phyloP scores from a whole-genome alignment of 2,329 filamentous ascomycete genomes.

The Aureobasidium uvarum region DNA sequence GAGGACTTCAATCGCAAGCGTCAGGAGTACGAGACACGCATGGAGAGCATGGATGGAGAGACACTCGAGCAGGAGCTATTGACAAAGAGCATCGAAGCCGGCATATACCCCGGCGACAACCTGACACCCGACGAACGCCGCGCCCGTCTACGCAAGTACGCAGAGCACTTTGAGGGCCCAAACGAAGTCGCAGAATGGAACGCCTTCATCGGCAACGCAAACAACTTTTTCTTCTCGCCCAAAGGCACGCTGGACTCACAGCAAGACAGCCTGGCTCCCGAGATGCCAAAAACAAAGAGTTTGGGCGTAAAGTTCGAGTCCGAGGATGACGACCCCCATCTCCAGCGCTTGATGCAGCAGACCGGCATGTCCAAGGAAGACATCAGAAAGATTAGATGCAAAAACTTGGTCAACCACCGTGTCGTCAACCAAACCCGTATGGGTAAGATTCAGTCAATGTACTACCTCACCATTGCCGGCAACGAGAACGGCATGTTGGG shows the following conservation, averaged over 20 bases:
- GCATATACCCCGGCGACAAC: constrained; percentile 34
- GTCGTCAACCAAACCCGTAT: constrained; percentile 95
- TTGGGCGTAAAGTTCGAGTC: constrained; percentile 40
- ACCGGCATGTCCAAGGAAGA: constrained; percentile 54
- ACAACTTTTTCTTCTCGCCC: constrained; percentile 47
- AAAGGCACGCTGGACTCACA: constrained; percentile 51
- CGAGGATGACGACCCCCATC: constrained; percentile 45
- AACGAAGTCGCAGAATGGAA: constrained; percentile 41
- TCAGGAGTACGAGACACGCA: constrained; percentile 42
- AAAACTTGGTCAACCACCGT: constrained; percentile 68
- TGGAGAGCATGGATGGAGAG: constrained; percentile 31
- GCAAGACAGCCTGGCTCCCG: constrained; percentile 48
- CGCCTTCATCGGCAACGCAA: constrained; percentile 48
- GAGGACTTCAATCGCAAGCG: constrained; percentile 25
- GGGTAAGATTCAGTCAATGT: constrained; percentile 80
- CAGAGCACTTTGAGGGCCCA: constrained; percentile 45
- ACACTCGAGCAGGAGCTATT: constrained; percentile 33
- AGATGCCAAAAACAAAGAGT: constrained; percentile 49
- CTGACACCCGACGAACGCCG: constrained; percentile 29
- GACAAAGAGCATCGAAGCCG: constrained; percentile 28
- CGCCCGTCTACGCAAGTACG: constrained; percentile 22
- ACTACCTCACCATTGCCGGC: constrained; percentile 77
- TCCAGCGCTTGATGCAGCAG: constrained; percentile 55
- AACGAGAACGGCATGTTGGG: constrained; percentile 84
- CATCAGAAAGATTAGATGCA: constrained; percentile 59